Percentiles rank a stretch among this genome's conserved stretches.
phyloP scores from a whole-genome alignment of 768 basidiomycete genomes.

The Zangia roseola region DNA sequence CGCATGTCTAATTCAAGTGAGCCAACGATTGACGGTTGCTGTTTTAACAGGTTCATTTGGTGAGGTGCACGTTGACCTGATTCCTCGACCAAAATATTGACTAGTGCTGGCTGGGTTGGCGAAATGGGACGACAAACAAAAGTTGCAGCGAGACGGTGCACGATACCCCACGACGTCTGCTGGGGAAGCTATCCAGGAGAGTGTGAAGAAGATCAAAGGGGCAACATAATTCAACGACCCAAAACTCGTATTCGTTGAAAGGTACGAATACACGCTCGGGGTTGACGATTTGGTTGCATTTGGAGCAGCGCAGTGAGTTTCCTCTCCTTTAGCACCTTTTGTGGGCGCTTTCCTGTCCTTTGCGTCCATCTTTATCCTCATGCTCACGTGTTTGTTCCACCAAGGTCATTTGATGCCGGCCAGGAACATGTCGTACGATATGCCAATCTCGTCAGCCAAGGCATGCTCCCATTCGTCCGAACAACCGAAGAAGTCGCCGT shows the following conservation, averaged over 20 bases:
- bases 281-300: slow-evolving; percentile 57
- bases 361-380: neutral
- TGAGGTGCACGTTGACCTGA: neutral
- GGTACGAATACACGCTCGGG: slow-evolving; percentile 57
- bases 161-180: slow-evolving; percentile 62
- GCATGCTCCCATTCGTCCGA: slow-evolving; percentile 52
- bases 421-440: slow-evolving; percentile 52
- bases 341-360: no score
- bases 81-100: no score
- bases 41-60: slow-evolving; percentile 16
- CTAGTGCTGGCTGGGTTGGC: no score
- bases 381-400: neutral
- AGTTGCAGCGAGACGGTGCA: slow-evolving; percentile 79
- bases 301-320: slow-evolving; percentile 65
- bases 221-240: neutral
- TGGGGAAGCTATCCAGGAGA: slow-evolving; percentile 38
- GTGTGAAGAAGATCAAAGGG: slow-evolving; percentile 42
- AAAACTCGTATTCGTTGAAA: no score
- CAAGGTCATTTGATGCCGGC: slow-evolving; percentile 53
- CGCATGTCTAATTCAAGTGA: no score
- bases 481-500: no score
- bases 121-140: neutral
- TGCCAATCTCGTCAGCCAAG: slow-evolving; percentile 38
- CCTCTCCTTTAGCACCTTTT: slow-evolving; percentile 50
- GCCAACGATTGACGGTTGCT: no score